phyloP scores from a whole-genome alignment of 305 asterid genomes.

The Rubia peregrina region DNA sequence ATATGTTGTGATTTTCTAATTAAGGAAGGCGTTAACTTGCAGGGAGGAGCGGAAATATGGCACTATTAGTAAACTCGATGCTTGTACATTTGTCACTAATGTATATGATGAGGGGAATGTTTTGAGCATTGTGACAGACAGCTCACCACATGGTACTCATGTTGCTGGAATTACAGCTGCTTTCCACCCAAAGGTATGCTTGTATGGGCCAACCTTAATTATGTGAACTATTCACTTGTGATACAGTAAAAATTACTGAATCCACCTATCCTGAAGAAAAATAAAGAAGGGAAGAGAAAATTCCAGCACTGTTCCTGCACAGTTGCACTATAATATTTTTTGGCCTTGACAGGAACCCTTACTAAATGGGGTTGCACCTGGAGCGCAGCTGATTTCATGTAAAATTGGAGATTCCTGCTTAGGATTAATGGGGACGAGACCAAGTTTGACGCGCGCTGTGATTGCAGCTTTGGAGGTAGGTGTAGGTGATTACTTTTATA shows the following conservation, averaged over 20 bases:
- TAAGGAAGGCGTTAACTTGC: slow-evolving; percentile 21
- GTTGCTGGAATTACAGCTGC: slow-evolving; percentile 99
- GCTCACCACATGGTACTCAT: slow-evolving; percentile 98
- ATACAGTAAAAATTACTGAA: background rate
- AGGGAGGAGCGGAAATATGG: slow-evolving; percentile 88
- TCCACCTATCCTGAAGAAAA: background rate
- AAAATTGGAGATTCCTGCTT: slow-evolving; percentile 96
- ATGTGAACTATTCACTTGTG: background rate
- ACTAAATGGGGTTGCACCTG: slow-evolving; percentile 98
- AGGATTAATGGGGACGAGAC: slow-evolving; percentile 98
- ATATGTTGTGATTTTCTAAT: background rate
- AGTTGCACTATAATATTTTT: slow-evolving; percentile 3
- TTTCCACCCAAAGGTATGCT: slow-evolving; percentile 73
- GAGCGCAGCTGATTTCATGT: slow-evolving; percentile 95
- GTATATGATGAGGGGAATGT: slow-evolving; percentile 68
- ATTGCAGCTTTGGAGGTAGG: slow-evolving; percentile 94
- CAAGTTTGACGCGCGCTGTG: slow-evolving; percentile 91
- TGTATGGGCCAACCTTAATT: slow-evolving; percentile 5
- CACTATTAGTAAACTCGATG: slow-evolving; percentile 83
- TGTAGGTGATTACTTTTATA: background rate
- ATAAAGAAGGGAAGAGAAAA: background rate
- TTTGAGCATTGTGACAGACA: slow-evolving; percentile 89
- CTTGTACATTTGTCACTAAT: slow-evolving; percentile 74
- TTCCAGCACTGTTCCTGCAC: background rate
- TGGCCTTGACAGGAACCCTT: slow-evolving; percentile 66